Evolutionary conservation across 2,329 filamentous ascomycete species (phyloP).

Genomic region (Aspergillus thermomutatus): DNA sequence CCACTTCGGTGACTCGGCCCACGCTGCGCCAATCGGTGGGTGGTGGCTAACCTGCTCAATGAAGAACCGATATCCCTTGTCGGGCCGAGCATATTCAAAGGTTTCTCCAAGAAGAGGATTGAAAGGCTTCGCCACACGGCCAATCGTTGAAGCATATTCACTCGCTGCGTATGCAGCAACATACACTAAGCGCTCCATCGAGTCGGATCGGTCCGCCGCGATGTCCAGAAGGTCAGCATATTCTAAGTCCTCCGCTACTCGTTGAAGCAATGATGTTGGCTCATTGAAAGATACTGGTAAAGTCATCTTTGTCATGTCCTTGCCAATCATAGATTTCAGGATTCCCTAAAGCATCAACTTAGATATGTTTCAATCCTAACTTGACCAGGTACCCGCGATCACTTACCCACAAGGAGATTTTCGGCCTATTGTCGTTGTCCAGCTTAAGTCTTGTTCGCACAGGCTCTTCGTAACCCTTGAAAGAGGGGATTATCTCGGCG

Average conservation of each 20-base stretch:
- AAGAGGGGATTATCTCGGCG: constrained; percentile 71
- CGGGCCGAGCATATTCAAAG: constrained; percentile 90
- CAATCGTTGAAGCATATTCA: constrained; percentile 95
- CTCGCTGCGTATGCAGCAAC: constrained; percentile 94
- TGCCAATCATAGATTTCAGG: constrained; percentile 98
- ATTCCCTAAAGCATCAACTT: constrained; percentile 65
- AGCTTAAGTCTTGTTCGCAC: constrained; percentile 76
- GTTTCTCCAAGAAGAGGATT: constrained; percentile 95
- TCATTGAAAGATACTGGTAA: constrained; percentile 98
- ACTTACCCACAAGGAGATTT: constrained; percentile 91
- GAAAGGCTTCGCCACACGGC: constrained; percentile 95
- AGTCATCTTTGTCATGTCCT: constrained; percentile 99
- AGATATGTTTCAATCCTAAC: background rate
- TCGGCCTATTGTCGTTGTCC: constrained; percentile 88
- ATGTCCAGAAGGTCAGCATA: constrained; percentile 89
- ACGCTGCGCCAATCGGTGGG: constrained; percentile 88
- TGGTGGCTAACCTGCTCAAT: constrained; percentile 98
- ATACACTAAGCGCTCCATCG: constrained; percentile 88
- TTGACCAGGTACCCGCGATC: background rate
- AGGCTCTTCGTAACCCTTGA: constrained; percentile 87
- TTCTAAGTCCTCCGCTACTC: constrained; percentile 96
- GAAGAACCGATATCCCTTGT: constrained; percentile 98
- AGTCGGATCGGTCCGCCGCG: constrained; percentile 79
- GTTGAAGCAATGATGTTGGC: constrained; percentile 89
- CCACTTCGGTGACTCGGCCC: constrained; percentile 90